Percentiles rank a stretch among this genome's conserved stretches.
Conservation (phyloP, 257 asterid genomes). For the Forsythia viridissima region DNA sequence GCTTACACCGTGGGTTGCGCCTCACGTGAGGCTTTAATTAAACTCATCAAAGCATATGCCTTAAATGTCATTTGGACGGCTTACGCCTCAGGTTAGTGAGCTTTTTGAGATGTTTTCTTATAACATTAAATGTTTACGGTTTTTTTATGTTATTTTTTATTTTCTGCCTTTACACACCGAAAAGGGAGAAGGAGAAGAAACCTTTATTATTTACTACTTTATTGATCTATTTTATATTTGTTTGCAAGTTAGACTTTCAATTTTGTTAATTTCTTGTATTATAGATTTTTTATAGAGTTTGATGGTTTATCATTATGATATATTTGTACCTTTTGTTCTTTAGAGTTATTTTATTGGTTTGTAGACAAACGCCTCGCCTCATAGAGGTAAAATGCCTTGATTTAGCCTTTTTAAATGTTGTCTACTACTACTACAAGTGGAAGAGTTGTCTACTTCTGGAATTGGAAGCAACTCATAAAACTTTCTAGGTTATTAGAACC, state of each 20-base stretch:
- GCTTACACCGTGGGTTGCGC: neutral
- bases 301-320: too few relatives aligned
- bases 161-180: neutral
- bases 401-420: neutral
- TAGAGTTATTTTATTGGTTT: too few relatives aligned
- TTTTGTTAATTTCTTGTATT: too few relatives aligned
- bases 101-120: neutral
- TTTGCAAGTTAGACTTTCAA: too few relatives aligned
- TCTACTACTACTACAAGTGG: too few relatives aligned
- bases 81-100: neutral
- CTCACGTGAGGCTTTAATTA: neutral
- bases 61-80: neutral
- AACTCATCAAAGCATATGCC: neutral
- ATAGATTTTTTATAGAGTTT: too few relatives aligned
- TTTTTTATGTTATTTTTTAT: too few relatives aligned
- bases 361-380: neutral
- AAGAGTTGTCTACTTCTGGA: neutral
- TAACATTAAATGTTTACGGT: neutral
- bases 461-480: neutral
- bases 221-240: too few relatives aligned
- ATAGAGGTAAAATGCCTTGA: neutral
- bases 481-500: neutral
- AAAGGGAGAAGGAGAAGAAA: neutral
- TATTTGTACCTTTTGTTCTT: too few relatives aligned
- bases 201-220: neutral